Conservation (phyloP, 169 alveolate species). For the Plasmodium vinckei region DNA sequence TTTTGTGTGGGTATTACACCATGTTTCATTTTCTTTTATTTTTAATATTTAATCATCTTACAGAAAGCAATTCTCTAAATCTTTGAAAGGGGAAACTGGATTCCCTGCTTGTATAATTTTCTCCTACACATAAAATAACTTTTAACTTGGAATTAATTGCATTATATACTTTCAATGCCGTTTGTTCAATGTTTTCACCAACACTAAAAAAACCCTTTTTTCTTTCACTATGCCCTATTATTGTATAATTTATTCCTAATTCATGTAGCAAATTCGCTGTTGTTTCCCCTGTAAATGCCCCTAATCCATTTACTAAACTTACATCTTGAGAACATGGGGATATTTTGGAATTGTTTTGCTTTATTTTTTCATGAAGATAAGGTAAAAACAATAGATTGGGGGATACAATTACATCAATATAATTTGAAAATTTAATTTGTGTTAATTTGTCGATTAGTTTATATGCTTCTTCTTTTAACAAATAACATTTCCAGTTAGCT, state of each 20-base stretch:
- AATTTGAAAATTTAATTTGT: constrained; percentile 42
- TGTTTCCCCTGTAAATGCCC: constrained; percentile 86
- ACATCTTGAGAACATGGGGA: constrained; percentile 67
- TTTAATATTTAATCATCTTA: constrained; percentile 2
- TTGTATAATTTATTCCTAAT: constrained; percentile 22
- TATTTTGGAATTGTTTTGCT: constrained; percentile 58
- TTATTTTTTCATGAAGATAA: constrained; percentile 41
- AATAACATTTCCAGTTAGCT: constrained; percentile 73
- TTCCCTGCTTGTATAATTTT: constrained; percentile 14
- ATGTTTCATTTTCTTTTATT: constrained; percentile 2
- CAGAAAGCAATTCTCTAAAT: constrained; percentile 23
- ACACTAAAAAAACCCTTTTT: constrained; percentile 26
- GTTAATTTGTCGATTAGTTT: constrained; percentile 39
- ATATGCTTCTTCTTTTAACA: constrained; percentile 62
- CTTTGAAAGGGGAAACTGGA: background rate
- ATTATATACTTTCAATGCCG: constrained; percentile 33
- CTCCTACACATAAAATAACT: constrained; percentile 68
- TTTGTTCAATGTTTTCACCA: constrained; percentile 54
- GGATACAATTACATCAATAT: constrained; percentile 42
- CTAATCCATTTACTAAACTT: constrained; percentile 76
- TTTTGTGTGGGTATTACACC: background rate
- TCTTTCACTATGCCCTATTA: constrained; percentile 75
- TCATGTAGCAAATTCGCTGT: constrained; percentile 82
- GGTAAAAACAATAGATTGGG: constrained; percentile 66
- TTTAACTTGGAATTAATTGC: constrained; percentile 48